Evolutionary conservation across 139 green algal species (phyloP), one percentile per base, ranked within the genome.

Genomic region (Yamagishiella unicocca): DNA sequence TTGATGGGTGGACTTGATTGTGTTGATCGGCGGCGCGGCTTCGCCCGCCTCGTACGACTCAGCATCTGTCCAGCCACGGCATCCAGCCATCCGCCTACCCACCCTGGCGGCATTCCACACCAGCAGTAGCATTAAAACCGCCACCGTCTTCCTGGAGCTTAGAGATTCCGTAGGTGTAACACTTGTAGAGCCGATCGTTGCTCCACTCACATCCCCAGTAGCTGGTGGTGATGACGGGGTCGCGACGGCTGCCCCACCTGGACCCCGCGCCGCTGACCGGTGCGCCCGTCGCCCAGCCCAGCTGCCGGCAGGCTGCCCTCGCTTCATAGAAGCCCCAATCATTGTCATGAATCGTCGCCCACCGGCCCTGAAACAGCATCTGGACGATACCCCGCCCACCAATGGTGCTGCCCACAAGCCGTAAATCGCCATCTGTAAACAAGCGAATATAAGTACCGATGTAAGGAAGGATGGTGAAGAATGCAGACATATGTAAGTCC

Each of bases 21-120:
- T 10, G 12, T 37, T 14, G 61, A 22, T 38, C n/a, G n/a, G n/a
- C n/a, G n/a, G n/a, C n/a, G n/a, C 10, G 25, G 61, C 24, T 70
- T 25, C 50, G 50, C 50, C 50, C 50, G 50, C 50, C 12, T 12
- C 50, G 12, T 25, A 12, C 50, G 12, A 58, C 12, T 22, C 67
- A 8, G 12, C 50, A 12, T 58, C 50, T 12, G 14, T 12, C 50
- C 50, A 12, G 14, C 50, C 50, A 58, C 14, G 14, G 12, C 50
- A n/a, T n/a, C n/a, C 50, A 25, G 17, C 50, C 17, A 25, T 17
- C 50, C 50, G 12, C 17, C 50, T 25, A 21, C 72, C 21, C 42
- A 80, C 72, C 72, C 9, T 80, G 61, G 4, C 72, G 40, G 25
- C 72, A 80, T 24, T 80, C 72, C 8, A 80, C 72, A 24, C 72